Conservation (phyloP, 345 rosid genomes). For the Erysimum cheiranthoides region DNA sequence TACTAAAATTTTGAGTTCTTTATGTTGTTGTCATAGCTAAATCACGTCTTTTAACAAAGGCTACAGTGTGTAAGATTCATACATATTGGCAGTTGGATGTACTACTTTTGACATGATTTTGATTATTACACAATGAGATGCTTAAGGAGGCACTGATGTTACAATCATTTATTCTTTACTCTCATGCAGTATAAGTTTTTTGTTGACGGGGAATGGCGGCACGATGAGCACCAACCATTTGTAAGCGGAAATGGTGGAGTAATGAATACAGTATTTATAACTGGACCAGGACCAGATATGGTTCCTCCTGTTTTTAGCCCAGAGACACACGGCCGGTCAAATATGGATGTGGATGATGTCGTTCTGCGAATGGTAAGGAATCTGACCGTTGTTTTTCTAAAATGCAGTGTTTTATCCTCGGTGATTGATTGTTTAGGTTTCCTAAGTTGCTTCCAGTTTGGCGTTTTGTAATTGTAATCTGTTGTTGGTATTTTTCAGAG, state of each 20-base stretch:
- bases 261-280: slow-evolving; percentile 70
- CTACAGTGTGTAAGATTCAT: not conserved
- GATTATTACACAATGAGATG: slow-evolving; percentile 10
- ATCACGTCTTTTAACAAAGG: not conserved
- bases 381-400: slow-evolving; percentile 7
- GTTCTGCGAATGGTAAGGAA: slow-evolving; percentile 55
- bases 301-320: slow-evolving; percentile 47
- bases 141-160: slow-evolving; percentile 33
- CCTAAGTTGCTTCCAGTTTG: slow-evolving; percentile 7
- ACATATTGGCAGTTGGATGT: not conserved
- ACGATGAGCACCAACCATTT: slow-evolving; percentile 75
- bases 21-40: not conserved
- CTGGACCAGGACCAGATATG: slow-evolving; percentile 56
- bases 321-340: slow-evolving; percentile 52
- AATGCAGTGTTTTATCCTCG: slow-evolving; percentile 5
- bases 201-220: slow-evolving; percentile 95
- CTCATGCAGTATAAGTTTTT: slow-evolving; percentile 79
- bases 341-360: slow-evolving; percentile 87
- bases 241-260: slow-evolving; percentile 66
- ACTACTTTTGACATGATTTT: not conserved
- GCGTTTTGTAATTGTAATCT: not conserved
- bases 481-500: not conserved
- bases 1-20: not conserved
- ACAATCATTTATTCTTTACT: slow-evolving; percentile 41
- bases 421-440: not conserved